These are phyloP conservation scores for Ceratobasidium theobromae DNA, from an alignment of 1,284 basidiomycete species.

Conservation along the genomic window DNA sequence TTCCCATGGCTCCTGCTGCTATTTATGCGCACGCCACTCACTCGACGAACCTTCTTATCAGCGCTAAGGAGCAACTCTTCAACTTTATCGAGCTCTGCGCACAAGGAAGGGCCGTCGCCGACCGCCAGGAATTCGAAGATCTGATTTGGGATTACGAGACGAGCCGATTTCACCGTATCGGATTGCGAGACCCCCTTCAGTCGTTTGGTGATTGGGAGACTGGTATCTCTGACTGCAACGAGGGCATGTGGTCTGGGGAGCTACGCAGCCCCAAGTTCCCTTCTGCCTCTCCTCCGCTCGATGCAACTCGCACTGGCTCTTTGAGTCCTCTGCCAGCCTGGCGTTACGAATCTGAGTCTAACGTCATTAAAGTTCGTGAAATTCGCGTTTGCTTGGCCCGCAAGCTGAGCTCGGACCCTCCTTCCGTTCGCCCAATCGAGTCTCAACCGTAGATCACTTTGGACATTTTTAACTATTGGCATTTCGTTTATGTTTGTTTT, in stretches of 20 bases:
- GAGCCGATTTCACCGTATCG: slow-evolving; percentile 16
- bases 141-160: slow-evolving; percentile 28
- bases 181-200: slow-evolving; percentile 28
- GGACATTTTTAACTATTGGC: background rate
- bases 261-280: slow-evolving; percentile 14
- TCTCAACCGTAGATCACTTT: background rate
- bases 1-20: slow-evolving; percentile 22
- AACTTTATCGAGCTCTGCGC: slow-evolving; percentile 24
- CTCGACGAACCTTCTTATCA: slow-evolving; percentile 24
- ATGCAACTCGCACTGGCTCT: background rate
- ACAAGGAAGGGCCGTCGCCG: slow-evolving; percentile 15
- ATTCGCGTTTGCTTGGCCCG: slow-evolving; percentile 29
- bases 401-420: slow-evolving; percentile 1
- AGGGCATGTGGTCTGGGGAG: slow-evolving; percentile 12
- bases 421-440: no score
- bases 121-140: slow-evolving; percentile 23
- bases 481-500: background rate
- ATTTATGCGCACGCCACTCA: slow-evolving; percentile 28
- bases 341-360: slow-evolving; percentile 24
- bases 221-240: slow-evolving; percentile 14
- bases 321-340: slow-evolving; percentile 23
- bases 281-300: background rate
- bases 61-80: slow-evolving; percentile 28
- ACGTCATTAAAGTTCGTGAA: slow-evolving; percentile 22
- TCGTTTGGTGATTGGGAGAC: slow-evolving; percentile 13